Conservation (phyloP, 2,329 filamentous ascomycete species). For the Calcarisporium arbuscula region DNA sequence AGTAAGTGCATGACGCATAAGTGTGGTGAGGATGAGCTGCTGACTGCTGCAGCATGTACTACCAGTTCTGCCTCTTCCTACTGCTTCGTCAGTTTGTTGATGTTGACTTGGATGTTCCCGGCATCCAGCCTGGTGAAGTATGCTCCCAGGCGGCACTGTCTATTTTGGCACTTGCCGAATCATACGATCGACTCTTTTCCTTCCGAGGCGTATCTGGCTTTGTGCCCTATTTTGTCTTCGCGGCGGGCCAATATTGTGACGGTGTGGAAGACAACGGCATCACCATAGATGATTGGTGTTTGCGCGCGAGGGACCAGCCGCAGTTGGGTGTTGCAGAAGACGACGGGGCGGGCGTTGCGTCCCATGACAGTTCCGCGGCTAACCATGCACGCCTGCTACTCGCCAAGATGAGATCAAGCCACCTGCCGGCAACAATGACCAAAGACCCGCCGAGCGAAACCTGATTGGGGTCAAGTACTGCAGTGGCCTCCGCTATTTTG, state of each 20-base stretch:
- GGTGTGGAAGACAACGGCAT: slow-evolving; percentile 1
- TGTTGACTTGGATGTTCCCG: not conserved
- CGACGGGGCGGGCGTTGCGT: no score
- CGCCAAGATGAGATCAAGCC: no score
- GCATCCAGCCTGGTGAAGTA: slow-evolving; percentile 7
- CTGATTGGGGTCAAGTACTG: no score
- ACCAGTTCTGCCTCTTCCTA: slow-evolving; percentile 12
- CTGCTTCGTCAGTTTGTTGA: slow-evolving; percentile 8
- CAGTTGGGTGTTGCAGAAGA: no score
- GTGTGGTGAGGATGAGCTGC: not conserved
- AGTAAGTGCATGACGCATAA: slow-evolving; percentile 9
- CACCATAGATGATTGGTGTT: no score
- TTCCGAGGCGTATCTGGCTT: slow-evolving; percentile 11
- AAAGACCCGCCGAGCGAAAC: no score
- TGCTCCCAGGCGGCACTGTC: slow-evolving; percentile 9
- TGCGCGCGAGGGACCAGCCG: no score
- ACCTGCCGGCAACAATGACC: no score
- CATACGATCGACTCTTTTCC: slow-evolving; percentile 13
- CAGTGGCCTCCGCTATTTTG: no score
- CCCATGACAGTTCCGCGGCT: no score
- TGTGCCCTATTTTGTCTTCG: slow-evolving; percentile 11
- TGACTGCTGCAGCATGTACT: slow-evolving; percentile 12
- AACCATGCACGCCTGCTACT: no score
- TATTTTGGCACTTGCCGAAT: slow-evolving; percentile 9
- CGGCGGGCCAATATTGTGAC: slow-evolving; percentile 6